Conservation (phyloP, 345 rosid species). For the Hibiscus mutabilis region DNA sequence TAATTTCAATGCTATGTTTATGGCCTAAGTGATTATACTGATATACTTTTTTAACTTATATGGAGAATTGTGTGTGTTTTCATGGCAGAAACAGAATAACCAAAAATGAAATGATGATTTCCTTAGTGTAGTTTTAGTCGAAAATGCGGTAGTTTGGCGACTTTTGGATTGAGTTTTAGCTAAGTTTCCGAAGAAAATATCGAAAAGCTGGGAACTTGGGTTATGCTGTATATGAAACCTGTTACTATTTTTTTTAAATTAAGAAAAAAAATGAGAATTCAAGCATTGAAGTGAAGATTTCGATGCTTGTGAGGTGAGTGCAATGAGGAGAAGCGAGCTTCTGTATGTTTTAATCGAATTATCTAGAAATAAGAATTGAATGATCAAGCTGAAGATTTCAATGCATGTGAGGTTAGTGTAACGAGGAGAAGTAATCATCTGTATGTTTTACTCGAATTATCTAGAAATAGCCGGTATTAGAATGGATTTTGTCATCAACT, state of each 20-base stretch:
- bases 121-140: background rate
- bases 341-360: slow-evolving; percentile 4
- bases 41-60: background rate
- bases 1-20: background rate
- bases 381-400: background rate
- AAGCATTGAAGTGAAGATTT: background rate
- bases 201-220: background rate
- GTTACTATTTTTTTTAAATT: background rate
- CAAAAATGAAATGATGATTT: background rate
- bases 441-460: background rate
- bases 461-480: background rate
- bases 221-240: background rate
- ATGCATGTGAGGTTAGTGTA: background rate
- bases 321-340: background rate
- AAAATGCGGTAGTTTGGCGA: background rate
- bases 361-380: background rate
- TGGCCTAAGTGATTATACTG: background rate
- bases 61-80: background rate
- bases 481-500: background rate
- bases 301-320: background rate
- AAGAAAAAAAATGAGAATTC: background rate
- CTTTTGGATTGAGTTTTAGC: background rate
- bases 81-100: background rate
- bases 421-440: background rate
- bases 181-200: background rate